Conservation (phyloP, 2,329 filamentous ascomycete species). For the Pestalotiopsis fici region DNA sequence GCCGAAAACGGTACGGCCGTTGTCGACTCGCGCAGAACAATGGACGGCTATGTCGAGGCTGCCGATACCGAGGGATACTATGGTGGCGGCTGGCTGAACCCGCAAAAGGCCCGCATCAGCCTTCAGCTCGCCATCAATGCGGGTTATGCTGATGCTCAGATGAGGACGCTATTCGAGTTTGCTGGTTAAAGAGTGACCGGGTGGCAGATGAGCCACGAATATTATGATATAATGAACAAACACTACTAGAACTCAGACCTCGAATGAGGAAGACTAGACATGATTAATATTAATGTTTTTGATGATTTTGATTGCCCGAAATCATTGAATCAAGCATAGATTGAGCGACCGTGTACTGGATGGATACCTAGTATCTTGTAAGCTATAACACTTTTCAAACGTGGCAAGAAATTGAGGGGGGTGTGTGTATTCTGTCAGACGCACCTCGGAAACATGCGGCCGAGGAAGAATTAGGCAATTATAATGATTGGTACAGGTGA, state of each 20-base stretch:
- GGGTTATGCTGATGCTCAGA: not conserved
- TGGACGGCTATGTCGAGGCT: slow-evolving; percentile 51
- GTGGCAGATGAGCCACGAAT: not conserved
- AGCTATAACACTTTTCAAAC: no score
- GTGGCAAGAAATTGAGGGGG: no score
- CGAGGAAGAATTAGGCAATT: no score
- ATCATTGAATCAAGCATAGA: no score
- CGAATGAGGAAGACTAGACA: not conserved
- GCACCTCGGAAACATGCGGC: no score
- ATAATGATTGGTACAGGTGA: no score
- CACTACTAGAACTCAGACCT: not conserved
- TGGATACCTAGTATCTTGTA: no score
- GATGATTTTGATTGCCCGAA: not conserved
- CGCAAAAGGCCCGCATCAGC: not conserved
- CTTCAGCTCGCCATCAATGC: slow-evolving; percentile 8
- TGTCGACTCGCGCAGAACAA: slow-evolving; percentile 51
- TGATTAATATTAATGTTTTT: not conserved
- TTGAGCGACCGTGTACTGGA: no score
- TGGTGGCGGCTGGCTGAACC: slow-evolving; percentile 31
- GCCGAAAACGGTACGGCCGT: slow-evolving; percentile 48
- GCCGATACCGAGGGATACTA: slow-evolving; percentile 36
- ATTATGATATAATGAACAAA: not conserved
- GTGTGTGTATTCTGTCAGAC: no score
- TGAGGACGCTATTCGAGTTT: slow-evolving; percentile 6
- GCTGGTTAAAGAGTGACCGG: not conserved